A percentile compares a stretch with the other conserved stretches of the same genome.
These are phyloP conservation scores for Keqinozyma sinolaborantium DNA, from an alignment of 1,139 yeast species.

Conservation along the genomic window DNA sequence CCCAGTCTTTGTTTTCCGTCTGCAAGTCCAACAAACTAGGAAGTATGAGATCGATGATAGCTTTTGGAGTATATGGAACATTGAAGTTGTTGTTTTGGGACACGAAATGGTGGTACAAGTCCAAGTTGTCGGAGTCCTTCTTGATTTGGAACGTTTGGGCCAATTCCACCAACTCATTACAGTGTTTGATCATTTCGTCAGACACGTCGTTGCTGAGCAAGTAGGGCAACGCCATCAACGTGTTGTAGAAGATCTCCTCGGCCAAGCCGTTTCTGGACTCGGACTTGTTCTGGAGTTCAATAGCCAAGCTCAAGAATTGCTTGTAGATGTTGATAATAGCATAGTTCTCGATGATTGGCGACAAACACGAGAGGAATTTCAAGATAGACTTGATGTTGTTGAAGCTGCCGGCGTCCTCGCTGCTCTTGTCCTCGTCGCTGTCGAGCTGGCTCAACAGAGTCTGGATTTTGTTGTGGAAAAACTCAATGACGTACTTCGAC, in stretches of 20 bases:
- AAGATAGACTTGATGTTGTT: constrained; percentile 66
- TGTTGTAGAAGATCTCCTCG: constrained; percentile 65
- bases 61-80: constrained; percentile 54
- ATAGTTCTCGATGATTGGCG: constrained; percentile 56
- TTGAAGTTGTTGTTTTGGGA: constrained; percentile 26
- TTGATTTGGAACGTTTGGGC: constrained; percentile 37
- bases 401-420: constrained; percentile 59
- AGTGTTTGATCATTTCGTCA: constrained; percentile 28
- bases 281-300: constrained; percentile 46
- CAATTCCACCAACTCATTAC: constrained; percentile 41
- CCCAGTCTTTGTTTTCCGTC: constrained; percentile 22
- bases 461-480: constrained; percentile 61
- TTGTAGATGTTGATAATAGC: constrained; percentile 50
- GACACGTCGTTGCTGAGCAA: constrained; percentile 46
- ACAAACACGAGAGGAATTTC: constrained; percentile 64
- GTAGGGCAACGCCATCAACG: constrained; percentile 69
- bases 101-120: constrained; percentile 36
- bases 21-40: constrained; percentile 48
- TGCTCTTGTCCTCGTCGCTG: constrained; percentile 14
- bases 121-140: constrained; percentile 13
- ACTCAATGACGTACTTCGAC: constrained; percentile 70
- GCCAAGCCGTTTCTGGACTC: constrained; percentile 54
- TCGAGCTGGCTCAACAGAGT: constrained; percentile 46
- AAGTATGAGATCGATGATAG: constrained; percentile 48
- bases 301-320: constrained; percentile 54